Evolutionary conservation across 805 yeast species (phyloP).

Genomic region (Pichia gijzeniarum): DNA sequence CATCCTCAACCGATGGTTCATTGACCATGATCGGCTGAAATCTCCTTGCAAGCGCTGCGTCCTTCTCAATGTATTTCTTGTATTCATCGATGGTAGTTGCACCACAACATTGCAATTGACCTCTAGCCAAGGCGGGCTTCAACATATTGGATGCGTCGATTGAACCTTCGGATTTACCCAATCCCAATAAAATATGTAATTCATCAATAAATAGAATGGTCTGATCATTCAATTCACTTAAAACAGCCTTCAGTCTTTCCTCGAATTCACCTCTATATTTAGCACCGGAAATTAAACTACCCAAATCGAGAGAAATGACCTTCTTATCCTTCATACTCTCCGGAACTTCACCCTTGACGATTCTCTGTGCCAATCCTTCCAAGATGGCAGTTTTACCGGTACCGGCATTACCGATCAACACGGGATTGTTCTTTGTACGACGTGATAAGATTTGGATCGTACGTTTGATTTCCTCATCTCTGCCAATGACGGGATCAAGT

Average conservation of each 20-base stretch:
- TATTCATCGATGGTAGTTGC: slow-evolving; percentile 96
- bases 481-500: slow-evolving; percentile 96
- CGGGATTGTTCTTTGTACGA: slow-evolving; percentile 94
- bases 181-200: slow-evolving; percentile 99
- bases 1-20: slow-evolving; percentile 87
- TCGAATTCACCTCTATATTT: slow-evolving; percentile 98
- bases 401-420: slow-evolving; percentile 98
- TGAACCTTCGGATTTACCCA: slow-evolving; percentile 94
- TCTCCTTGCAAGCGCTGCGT: slow-evolving; percentile 98
- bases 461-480: slow-evolving; percentile 96
- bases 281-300: slow-evolving; percentile 97
- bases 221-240: slow-evolving; percentile 88
- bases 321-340: slow-evolving; percentile 90
- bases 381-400: slow-evolving; percentile 97
- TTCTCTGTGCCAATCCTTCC: slow-evolving; percentile 95
- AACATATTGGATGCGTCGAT: slow-evolving; percentile 95
- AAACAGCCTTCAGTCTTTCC: slow-evolving; percentile 94
- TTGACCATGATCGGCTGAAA: slow-evolving; percentile 96
- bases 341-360: slow-evolving; percentile 98
- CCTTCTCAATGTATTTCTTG: slow-evolving; percentile 87
- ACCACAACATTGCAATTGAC: slow-evolving; percentile 94
- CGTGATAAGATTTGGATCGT: slow-evolving; percentile 94
- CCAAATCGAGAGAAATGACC: slow-evolving; percentile 84
- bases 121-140: slow-evolving; percentile 97
- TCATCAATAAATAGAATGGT: slow-evolving; percentile 93